Conservation (phyloP, 2,329 filamentous ascomycete genomes). For the Incumbomyces lentus region DNA sequence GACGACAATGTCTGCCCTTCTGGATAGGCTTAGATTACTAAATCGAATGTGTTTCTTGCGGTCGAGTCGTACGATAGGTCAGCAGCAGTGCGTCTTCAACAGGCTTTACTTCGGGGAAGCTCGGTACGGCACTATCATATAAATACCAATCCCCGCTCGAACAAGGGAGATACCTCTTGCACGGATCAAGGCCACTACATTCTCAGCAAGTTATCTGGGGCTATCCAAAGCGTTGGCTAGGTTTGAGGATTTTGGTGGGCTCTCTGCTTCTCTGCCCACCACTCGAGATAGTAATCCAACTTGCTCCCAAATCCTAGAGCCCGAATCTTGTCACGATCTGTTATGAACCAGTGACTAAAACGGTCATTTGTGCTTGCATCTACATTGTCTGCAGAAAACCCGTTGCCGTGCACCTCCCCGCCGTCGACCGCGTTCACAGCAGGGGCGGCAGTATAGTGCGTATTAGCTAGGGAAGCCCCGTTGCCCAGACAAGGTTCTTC, state of each 20-base stretch:
- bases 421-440: background rate
- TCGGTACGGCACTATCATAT: no score
- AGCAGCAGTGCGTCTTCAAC: no score
- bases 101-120: no score
- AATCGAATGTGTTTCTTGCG: no score
- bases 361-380: background rate
- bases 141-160: no score
- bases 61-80: no score
- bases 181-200: no score
- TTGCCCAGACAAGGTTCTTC: background rate
- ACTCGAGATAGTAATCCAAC: constrained; percentile 4
- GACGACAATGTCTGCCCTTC: no score
- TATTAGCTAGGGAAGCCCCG: background rate
- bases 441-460: no score
- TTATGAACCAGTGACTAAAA: constrained; percentile 5
- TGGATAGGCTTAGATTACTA: no score
- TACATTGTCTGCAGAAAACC: background rate
- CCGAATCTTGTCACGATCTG: constrained; percentile 2
- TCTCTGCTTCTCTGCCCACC: background rate
- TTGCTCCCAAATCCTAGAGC: constrained; percentile 2
- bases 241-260: background rate
- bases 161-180: no score
- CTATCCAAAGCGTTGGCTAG: background rate
- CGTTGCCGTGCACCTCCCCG: background rate
- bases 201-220: background rate